Percentiles rank a stretch among this genome's conserved stretches.
These are phyloP conservation scores for Clonostachys chloroleuca DNA, from an alignment of 2,329 filamentous ascomycete genomes.

Conservation along the genomic window DNA sequence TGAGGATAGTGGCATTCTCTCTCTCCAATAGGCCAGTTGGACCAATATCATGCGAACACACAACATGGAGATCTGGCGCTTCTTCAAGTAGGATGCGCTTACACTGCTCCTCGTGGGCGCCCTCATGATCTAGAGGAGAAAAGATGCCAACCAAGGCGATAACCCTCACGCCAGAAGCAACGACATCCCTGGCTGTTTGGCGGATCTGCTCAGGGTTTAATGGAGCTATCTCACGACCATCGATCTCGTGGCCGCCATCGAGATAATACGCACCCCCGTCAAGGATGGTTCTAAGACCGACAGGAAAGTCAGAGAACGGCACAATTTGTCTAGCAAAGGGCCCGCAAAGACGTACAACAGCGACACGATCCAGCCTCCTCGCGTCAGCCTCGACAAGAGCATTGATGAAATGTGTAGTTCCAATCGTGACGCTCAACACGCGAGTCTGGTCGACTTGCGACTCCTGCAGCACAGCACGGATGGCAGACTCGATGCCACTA, in stretches of 20 bases:
- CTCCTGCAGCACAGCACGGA: constrained; percentile 31
- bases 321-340: constrained; percentile 37
- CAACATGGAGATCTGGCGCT: constrained; percentile 25
- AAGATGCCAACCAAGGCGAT: constrained; percentile 40
- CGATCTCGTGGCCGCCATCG: constrained; percentile 41
- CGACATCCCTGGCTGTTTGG: constrained; percentile 21
- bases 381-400: constrained; percentile 40
- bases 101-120: constrained; percentile 31
- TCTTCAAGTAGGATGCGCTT: constrained; percentile 27
- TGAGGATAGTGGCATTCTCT: constrained; percentile 51
- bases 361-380: constrained; percentile 34
- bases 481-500: constrained; percentile 39
- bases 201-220: constrained; percentile 30
- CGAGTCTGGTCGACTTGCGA: constrained; percentile 27
- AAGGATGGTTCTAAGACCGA: constrained; percentile 29
- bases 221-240: constrained; percentile 35
- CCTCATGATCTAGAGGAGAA: constrained; percentile 35
- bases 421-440: constrained; percentile 42
- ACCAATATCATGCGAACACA: constrained; percentile 37
- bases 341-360: constrained; percentile 38
- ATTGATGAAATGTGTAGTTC: constrained; percentile 46
- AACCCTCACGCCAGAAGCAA: constrained; percentile 23
- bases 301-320: constrained; percentile 40
- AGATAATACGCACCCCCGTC: constrained; percentile 33
- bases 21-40: constrained; percentile 36